Conservation (phyloP, 202 grass and related monocot species). For the Schoenoplectus triqueter region DNA sequence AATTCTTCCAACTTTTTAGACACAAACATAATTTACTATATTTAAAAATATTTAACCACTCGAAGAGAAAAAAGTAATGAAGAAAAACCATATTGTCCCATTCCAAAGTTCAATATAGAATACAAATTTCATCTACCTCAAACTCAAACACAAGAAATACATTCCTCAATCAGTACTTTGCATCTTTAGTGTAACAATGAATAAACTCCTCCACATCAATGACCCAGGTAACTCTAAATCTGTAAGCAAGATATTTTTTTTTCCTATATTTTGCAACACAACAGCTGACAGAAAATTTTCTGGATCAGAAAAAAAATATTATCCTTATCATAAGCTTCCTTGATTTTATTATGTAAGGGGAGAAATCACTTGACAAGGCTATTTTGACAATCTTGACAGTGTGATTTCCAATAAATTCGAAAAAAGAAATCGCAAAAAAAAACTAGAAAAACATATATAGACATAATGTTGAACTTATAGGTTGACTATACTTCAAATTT, state of each 20-base stretch:
- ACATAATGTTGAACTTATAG: too few species aligned
- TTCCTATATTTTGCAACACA: background rate
- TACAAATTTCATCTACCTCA: constrained; percentile 19
- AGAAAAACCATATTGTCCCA: background rate
- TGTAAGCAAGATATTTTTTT: background rate
- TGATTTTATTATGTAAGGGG: background rate
- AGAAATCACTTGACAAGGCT: too few species aligned
- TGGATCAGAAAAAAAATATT: background rate
- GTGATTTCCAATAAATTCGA: too few species aligned
- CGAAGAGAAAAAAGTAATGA: background rate
- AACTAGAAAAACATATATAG: too few species aligned
- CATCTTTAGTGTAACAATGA: background rate
- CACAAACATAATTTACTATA: constrained; percentile 25
- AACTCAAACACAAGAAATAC: background rate
- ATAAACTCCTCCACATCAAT: background rate
- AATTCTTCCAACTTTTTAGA: constrained; percentile 3
- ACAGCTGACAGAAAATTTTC: background rate
- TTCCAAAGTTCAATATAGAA: constrained; percentile 6
- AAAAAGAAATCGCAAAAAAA: too few species aligned
- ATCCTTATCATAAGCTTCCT: background rate
- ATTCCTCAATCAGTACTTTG: background rate
- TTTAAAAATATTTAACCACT: background rate
- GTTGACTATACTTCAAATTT: too few species aligned
- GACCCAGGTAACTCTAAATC: background rate
- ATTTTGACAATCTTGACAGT: too few species aligned